Base-by-base conservation (phyloP, 768 basidiomycete species). In the Naganishia onofrii region DNA sequence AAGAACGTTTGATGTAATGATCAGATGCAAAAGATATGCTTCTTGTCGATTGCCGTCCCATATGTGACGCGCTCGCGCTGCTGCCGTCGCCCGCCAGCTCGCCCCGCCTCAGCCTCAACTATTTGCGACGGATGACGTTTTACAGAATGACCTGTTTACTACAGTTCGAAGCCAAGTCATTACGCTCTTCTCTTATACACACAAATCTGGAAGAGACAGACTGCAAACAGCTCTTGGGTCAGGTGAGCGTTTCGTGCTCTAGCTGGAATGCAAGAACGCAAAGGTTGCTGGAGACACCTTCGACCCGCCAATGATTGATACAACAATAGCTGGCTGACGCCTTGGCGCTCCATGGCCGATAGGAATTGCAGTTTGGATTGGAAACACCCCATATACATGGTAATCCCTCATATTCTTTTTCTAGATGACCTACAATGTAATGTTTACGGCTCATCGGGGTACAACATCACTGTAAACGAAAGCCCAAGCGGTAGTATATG, bases 401-500 rank as follows among this genome's bases (percentile, higher is more conserved):
- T 44, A 63, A n/a, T 63, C 31, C 32, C n/a, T 63, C 42, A 44
- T 63, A 63, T 46, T 46, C 26, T 63, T 63, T 60, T 26, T 63
- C 38, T 63, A 23, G 26, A 26, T 63, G 38, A 42, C 60, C 60
- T 23, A 19, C 29, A 29, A 44, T 29, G 28, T 53, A 15, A 44
- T 29, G 29, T 53, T 67, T 76, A 76, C 36, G 72, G 74, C 72
- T 81, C 79, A 68, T 81, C 79, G 21, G 80, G 80, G 53, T 75
- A 78, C 68, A 80, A 76, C 80, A 79, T 79, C 73, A 80, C 77
- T 79, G 65, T 44, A n/a, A 57, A 28, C 38, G 10, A 48, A 36
- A 21, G 12, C 21, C 48, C 6, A 23, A n/a, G 23, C 1, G 3
- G 21, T 13, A 54, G 34, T 36, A 57, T 13, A 64, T 34, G 23